These are phyloP conservation scores for Plectosphaerella plurivora DNA, from an alignment of 2,329 filamentous ascomycete species.

Conservation along the genomic window DNA sequence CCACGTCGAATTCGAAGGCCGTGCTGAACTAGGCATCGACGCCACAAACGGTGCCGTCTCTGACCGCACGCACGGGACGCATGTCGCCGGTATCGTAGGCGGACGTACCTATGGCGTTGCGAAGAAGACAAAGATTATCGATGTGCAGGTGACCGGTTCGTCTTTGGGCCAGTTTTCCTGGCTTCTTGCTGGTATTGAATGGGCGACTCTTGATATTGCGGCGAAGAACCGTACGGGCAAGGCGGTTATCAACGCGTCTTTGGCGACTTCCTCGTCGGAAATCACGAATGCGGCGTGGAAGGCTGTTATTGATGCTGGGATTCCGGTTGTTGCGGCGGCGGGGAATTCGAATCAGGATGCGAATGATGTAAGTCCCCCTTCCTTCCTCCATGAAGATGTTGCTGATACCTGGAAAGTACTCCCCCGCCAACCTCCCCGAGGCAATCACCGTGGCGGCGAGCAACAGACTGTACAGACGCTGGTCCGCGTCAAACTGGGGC, in stretches of 20 bases:
- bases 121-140: slow-evolving; percentile 34
- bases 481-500: slow-evolving; percentile 48
- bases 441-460: slow-evolving; percentile 51
- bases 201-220: slow-evolving; percentile 38
- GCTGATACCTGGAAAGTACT: slow-evolving; percentile 22
- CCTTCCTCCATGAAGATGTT: not conserved
- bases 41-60: slow-evolving; percentile 25
- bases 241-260: slow-evolving; percentile 50
- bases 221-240: slow-evolving; percentile 30
- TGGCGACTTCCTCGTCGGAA: slow-evolving; percentile 38
- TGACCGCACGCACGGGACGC: slow-evolving; percentile 38
- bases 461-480: slow-evolving; percentile 28
- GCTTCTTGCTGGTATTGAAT: slow-evolving; percentile 28
- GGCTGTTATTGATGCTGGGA: slow-evolving; percentile 35
- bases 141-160: slow-evolving; percentile 37
- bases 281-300: slow-evolving; percentile 46
- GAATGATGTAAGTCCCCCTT: not conserved
- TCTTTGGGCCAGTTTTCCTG: not conserved
- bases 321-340: slow-evolving; percentile 49
- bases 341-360: slow-evolving; percentile 40
- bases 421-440: slow-evolving; percentile 39
- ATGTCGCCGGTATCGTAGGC: slow-evolving; percentile 38
- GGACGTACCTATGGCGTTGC: slow-evolving; percentile 38
- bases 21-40: slow-evolving; percentile 32
- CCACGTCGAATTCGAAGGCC: slow-evolving; percentile 33